phyloP scores from a whole-genome alignment of 768 basidiomycete species.

The Coprinopsis marcescibilis region DNA sequence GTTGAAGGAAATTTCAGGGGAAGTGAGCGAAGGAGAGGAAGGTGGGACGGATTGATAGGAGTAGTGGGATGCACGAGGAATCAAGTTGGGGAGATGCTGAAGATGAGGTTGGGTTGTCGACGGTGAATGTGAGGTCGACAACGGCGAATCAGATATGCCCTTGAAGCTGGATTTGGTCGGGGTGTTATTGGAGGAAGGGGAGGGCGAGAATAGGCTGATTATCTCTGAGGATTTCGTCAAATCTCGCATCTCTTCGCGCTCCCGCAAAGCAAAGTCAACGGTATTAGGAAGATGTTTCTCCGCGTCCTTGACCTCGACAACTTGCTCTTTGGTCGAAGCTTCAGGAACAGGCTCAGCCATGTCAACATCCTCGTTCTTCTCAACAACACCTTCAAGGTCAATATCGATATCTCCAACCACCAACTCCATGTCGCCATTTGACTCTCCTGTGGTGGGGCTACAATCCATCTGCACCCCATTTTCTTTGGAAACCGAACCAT shows the following conservation, averaged over 20 bases:
- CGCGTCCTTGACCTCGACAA: conserved; percentile 11
- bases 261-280: conserved; percentile 76
- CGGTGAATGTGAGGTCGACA: conserved; percentile 1
- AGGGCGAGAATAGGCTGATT: conserved; percentile 37
- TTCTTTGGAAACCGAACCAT: conserved; percentile 32
- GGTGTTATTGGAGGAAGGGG: not conserved
- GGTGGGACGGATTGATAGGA: conserved; percentile 7
- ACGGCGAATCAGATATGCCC: conserved; percentile 1
- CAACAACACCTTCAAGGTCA: conserved; percentile 14
- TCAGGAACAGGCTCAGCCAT: conserved; percentile 7
- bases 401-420: conserved; percentile 20
- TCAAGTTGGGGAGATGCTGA: conserved; percentile 11
- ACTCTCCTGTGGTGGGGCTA: not conserved
- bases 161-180: not conserved
- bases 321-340: conserved; percentile 3
- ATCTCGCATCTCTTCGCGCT: conserved; percentile 87
- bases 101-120: conserved; percentile 11
- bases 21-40: conserved; percentile 2
- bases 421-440: conserved; percentile 10
- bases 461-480: conserved; percentile 14
- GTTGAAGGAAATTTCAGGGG: conserved; percentile 4
- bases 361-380: conserved; percentile 18
- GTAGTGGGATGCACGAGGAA: conserved; percentile 3
- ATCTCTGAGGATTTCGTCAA: conserved; percentile 82
- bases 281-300: conserved; percentile 42